Evolutionary conservation across 1,284 basidiomycete species (phyloP), one percentile per base, ranked within the genome.

Genomic region (Puccinia sorghi): DNA sequence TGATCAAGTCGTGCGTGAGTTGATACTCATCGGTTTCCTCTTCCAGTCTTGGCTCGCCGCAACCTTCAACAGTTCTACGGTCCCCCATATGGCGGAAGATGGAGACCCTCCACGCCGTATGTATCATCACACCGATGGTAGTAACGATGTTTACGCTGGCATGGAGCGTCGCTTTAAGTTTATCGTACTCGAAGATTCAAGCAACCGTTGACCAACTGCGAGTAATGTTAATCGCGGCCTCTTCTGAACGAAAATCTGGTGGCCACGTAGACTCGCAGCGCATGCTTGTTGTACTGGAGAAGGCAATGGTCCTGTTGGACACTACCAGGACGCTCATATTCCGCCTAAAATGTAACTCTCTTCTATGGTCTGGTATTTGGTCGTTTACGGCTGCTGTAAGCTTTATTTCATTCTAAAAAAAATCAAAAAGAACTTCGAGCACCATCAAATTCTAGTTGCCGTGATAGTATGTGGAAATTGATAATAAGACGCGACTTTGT

Each of bases 291-390:
- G 54, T 75, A 61, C 27, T 75, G 0, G 50, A 54, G 11, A 50
- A 61, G 11, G 50, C 57, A 11, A 48, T 43, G 20, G 22, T 3
- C n/a, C 46, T 75, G 6, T 66, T 75, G 17, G 37, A 75, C 22
- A 48, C 59, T n/a, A 75, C 73, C 2, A 63, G 46, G 37, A 39
- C 48, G 7, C 61, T 75, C 9, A 75, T 75, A 27, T 39, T 48
- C 17, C 61, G 59, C 15, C 50, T 75, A 17, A 66, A 66, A 66
- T 75, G 25, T 15, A 75, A 75, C 43, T 75, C 73, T 32, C 63
- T 66, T 22, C 57, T 66, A 11, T 75, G 73, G 73, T 61, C 73
- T n/a, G 50, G 46, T 22, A 46, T 66, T 66, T 75, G 73, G 73
- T 66, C 73, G 1, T 54, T 75, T 7, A 75, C 73, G 27, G 61